Percentiles rank a stretch among this genome's conserved stretches.
Conservation (phyloP, 2,329 filamentous ascomycete species). For the Xenosphaeropsis pyriputrescens region DNA sequence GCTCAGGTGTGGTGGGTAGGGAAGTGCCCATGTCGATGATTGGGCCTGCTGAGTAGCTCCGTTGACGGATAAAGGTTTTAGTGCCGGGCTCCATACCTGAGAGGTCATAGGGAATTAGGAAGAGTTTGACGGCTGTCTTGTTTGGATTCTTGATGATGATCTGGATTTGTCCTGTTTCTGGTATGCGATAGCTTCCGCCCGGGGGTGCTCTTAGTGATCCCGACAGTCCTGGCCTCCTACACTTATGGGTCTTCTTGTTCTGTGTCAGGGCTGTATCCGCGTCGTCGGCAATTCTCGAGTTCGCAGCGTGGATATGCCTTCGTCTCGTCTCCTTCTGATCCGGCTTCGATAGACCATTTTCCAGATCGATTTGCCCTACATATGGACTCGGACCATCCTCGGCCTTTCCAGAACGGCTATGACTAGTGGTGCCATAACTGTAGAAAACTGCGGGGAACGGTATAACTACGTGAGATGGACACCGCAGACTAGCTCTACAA, state of each 20-base stretch:
- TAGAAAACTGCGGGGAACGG: slow-evolving; percentile 95
- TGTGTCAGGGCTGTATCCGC: slow-evolving; percentile 9
- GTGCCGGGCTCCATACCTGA: slow-evolving; percentile 84
- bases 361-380: slow-evolving; percentile 82
- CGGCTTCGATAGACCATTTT: slow-evolving; percentile 53
- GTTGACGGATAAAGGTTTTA: slow-evolving; percentile 91
- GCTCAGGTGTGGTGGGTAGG: slow-evolving; percentile 29
- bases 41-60: slow-evolving; percentile 79
- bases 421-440: slow-evolving; percentile 61
- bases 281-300: slow-evolving; percentile 8
- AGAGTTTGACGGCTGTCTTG: slow-evolving; percentile 94
- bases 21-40: slow-evolving; percentile 45
- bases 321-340: slow-evolving; percentile 27
- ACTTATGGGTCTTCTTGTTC: slow-evolving; percentile 25
- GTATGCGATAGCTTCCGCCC: slow-evolving; percentile 86
- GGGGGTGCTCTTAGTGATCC: slow-evolving; percentile 54
- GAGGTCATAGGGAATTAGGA: slow-evolving; percentile 85
- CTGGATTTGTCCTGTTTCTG: slow-evolving; percentile 84
- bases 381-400: slow-evolving; percentile 92
- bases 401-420: slow-evolving; percentile 40
- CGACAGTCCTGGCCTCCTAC: slow-evolving; percentile 25
- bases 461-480: slow-evolving; percentile 79
- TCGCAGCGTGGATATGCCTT: slow-evolving; percentile 10
- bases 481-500: slow-evolving; percentile 72
- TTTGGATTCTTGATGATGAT: slow-evolving; percentile 98